Evolutionary conservation across 1,284 basidiomycete species (phyloP).

Genomic region (Ganoderma lingzhi): DNA sequence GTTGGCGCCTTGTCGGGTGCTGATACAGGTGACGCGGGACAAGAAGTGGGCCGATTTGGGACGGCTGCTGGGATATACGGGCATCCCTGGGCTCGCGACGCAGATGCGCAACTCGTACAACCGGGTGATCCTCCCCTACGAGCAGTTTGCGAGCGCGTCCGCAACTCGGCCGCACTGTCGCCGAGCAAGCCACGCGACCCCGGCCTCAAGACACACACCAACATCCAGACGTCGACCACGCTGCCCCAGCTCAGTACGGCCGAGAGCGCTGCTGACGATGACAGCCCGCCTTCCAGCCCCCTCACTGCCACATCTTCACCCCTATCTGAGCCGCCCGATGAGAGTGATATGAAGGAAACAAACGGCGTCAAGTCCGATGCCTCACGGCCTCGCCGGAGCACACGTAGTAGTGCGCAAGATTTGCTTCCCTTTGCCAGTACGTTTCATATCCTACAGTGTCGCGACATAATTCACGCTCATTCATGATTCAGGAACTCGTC

Average conservation of each 20-base stretch:
- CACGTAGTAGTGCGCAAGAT: slow-evolving; percentile 37
- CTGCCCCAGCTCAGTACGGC: slow-evolving; percentile 47
- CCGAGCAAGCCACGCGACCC: slow-evolving; percentile 43
- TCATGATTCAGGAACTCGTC: slow-evolving; percentile 24
- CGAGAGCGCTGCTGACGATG: slow-evolving; percentile 31
- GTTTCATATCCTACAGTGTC: slow-evolving; percentile 13
- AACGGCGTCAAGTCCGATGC: slow-evolving; percentile 32
- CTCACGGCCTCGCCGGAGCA: slow-evolving; percentile 36
- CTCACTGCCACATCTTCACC: slow-evolving; percentile 76
- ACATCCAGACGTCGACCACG: slow-evolving; percentile 50
- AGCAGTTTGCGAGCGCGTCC: slow-evolving; percentile 87
- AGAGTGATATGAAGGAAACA: slow-evolving; percentile 64
- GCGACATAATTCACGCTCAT: slow-evolving; percentile 8
- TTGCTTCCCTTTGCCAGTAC: slow-evolving; percentile 31
- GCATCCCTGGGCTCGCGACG: slow-evolving; percentile 83
- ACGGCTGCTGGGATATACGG: slow-evolving; percentile 81
- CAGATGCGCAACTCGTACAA: slow-evolving; percentile 92
- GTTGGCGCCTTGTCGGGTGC: slow-evolving; percentile 32
- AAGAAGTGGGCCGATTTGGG: slow-evolving; percentile 92
- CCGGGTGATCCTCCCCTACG: slow-evolving; percentile 93
- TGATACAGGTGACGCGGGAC: slow-evolving; percentile 70
- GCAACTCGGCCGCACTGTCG: slow-evolving; percentile 65
- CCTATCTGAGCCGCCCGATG: slow-evolving; percentile 82
- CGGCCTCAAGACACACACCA: slow-evolving; percentile 52
- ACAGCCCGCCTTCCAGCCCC: slow-evolving; percentile 74